These are phyloP conservation scores for Corynascus novoguineensis DNA, from an alignment of 495 filamentous ascomycete genomes.

Conservation along the genomic window DNA sequence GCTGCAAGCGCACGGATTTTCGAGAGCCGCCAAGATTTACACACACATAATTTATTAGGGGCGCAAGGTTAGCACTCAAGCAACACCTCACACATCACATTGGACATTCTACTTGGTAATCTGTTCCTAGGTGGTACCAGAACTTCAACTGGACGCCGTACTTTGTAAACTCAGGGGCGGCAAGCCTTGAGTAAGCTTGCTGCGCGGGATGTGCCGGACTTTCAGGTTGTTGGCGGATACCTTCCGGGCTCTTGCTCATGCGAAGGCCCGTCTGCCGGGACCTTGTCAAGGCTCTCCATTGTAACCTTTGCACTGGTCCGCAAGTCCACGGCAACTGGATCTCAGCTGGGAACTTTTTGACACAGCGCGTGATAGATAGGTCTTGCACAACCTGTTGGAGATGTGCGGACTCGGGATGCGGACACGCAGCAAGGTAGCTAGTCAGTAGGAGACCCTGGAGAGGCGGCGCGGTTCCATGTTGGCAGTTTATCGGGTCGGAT, in stretches of 20 bases:
- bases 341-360: background rate
- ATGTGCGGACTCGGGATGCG: constrained; percentile 1
- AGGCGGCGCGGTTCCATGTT: too few relatives aligned
- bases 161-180: background rate
- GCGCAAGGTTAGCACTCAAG: background rate
- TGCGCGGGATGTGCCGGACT: background rate
- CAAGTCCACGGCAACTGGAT: background rate
- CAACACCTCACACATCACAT: background rate
- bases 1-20: constrained; percentile 14
- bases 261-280: background rate
- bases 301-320: background rate
- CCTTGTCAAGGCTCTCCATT: background rate
- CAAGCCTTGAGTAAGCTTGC: background rate
- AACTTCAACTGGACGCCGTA: background rate
- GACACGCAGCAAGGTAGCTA: background rate
- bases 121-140: background rate
- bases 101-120: background rate
- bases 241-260: constrained; percentile 1
- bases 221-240: background rate
- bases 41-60: background rate
- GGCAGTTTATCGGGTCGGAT: too few relatives aligned
- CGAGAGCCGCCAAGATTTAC: too few relatives aligned
- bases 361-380: constrained; percentile 1
- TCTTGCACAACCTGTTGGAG: background rate
- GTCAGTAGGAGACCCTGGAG: too few relatives aligned